Evolutionary conservation across 148 eudicot species (phyloP), one percentile per base, ranked within the genome.

Genomic region (Camellia japonica): DNA sequence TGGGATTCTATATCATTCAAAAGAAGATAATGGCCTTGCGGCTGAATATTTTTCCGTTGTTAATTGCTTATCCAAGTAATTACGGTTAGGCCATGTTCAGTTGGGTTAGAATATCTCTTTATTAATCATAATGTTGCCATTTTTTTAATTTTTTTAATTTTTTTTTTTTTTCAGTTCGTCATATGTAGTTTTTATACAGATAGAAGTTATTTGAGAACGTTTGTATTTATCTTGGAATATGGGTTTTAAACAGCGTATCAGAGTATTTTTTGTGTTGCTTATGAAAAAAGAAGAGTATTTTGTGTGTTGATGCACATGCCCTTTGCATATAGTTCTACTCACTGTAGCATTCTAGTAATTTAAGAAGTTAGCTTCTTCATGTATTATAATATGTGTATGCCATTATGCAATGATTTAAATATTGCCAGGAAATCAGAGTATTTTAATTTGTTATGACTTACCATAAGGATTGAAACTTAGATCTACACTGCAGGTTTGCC

Each of bases 401-500:
- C 52, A 12, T 19, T 49, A 16, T n/a, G 10, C 54, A 71, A 51
- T 70, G 55, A 70, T 41, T 47, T 46, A 7, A 49, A 49, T 19
- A 71, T 52, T 71, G 38, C 13, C 15, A 11, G n/a, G 61, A 19
- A 20, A 76, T 15, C 16, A 43, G 12, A 75, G 30, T 49, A 30
- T 30, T 30, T 30, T 30, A 30, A 30, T 30, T 30, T 75, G 41
- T 61, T 46, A 46, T 43, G 14, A 44, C 14, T 75, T 12, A 55
- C 52, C 19, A n/a, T 43, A 60, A 49, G 42, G 71, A 62, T 42
- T 72, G 60, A 63, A 38, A 72, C 54, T 73, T 62, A 68, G 12
- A 20, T 51, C 12, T 23, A 75, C 78, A 6, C n/a, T 64, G 7
- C 79, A 7, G 14, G 52, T 38, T 16, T 18, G 16, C 56, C n/a